phyloP scores from a whole-genome alignment of 768 basidiomycete species.

The Glaciozyma martinii region DNA sequence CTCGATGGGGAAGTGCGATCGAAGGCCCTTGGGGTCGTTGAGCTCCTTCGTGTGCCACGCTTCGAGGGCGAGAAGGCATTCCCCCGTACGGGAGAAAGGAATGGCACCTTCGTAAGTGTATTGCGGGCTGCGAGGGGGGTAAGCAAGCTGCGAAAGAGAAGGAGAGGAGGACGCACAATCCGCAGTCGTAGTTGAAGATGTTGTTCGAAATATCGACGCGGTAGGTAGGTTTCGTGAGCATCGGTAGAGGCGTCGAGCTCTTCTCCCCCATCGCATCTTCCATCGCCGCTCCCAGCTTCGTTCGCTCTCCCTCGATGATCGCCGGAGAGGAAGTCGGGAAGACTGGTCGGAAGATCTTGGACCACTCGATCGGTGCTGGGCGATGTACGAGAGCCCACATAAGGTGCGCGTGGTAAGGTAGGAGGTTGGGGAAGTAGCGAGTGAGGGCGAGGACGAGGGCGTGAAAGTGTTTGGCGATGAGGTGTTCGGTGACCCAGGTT shows the following conservation, averaged over 20 bases:
- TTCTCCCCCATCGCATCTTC: background rate
- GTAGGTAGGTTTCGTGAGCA: slow-evolving; percentile 19
- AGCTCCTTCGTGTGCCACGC: slow-evolving; percentile 63
- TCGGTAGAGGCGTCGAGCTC: slow-evolving; percentile 7
- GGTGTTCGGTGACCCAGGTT: slow-evolving; percentile 40
- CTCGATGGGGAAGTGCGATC: slow-evolving; percentile 88
- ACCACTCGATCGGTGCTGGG: slow-evolving; percentile 19
- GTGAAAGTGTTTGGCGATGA: slow-evolving; percentile 70
- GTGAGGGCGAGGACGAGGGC: slow-evolving; percentile 76
- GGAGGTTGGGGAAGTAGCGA: slow-evolving; percentile 55
- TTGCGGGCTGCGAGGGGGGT: slow-evolving; percentile 24
- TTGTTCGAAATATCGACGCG: slow-evolving; percentile 63
- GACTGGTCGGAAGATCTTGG: background rate
- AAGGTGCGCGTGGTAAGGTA: slow-evolving; percentile 55
- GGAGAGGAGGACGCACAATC: slow-evolving; percentile 46
- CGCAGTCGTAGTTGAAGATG: slow-evolving; percentile 88
- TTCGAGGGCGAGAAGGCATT: slow-evolving; percentile 63
- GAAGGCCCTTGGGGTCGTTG: slow-evolving; percentile 59
- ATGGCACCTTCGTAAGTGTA: slow-evolving; percentile 95
- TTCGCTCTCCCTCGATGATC: background rate
- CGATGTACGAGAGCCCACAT: slow-evolving; percentile 33
- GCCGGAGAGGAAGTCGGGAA: background rate
- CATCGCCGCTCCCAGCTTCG: background rate
- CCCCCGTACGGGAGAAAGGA: slow-evolving; percentile 57
- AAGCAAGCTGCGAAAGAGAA: background rate